Evolutionary conservation across 2,329 filamentous ascomycete genomes (phyloP), one percentile per base, ranked within the genome.

Genomic region (Monosporascus sp.): DNA sequence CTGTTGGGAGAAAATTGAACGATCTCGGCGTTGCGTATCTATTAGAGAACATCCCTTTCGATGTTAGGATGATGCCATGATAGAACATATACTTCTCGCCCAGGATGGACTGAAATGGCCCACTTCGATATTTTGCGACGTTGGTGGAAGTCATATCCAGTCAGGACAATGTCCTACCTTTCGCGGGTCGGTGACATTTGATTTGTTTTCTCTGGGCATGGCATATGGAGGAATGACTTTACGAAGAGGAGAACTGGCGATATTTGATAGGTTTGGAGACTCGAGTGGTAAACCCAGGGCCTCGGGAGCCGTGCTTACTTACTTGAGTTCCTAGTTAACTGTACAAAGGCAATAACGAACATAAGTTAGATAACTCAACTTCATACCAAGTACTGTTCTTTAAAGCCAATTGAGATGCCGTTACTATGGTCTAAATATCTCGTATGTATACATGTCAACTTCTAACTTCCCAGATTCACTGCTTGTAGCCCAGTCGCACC

Each of bases 321-420:
- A 1, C 40, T 43, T 11, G 19, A 43, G 40, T 24, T 20, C 54
- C 34, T 52, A 47, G 46, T 47, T 48, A 41, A 53, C 50, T 66
- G 68, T 71, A 70, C 61, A 71, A 64, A 70, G 66, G 68, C 69
- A 69, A 66, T 71, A 69, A 71, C 66, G 69, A 70, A 69, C 59
- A 69, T 67, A 64, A 40, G 45, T 52, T 50, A 41, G 40, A 49
- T 48, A 41, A 43, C 34, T 19, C 20, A 14, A 5, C 9, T 34
- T 34, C 11, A 34, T 34, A 34, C 31, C 14, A 1, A 5, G 11
- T 34, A 11, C 31, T 5, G 31, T 34, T 34, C 31, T 34, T 34
- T 1, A 4, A 27, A 34, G n/a, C 4, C 31, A 14, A 14, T 34
- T 34, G 9, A 34, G 9, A 2, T 14, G 4, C 11, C 31, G 9